Percentiles rank a stretch among this genome's conserved stretches.
These are phyloP conservation scores for Nidula microcarpa DNA, from an alignment of 768 basidiomycete genomes.

Conservation along the genomic window DNA sequence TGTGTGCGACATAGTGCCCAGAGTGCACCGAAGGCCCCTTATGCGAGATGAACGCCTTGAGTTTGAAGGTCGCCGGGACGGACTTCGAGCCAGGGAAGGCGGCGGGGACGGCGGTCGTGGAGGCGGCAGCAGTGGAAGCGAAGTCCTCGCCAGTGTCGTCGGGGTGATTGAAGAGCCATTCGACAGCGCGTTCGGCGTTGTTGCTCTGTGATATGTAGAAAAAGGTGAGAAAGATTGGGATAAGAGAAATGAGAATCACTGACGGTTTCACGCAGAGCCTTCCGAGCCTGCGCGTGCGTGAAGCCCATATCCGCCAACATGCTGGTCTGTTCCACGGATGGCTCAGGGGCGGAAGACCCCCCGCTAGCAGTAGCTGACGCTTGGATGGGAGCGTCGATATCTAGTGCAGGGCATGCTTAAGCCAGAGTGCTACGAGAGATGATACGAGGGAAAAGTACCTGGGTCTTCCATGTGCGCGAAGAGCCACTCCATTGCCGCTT, in stretches of 20 bases:
- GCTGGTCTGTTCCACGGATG: slow-evolving; percentile 63
- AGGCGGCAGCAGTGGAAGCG: slow-evolving; percentile 16
- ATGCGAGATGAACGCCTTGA: slow-evolving; percentile 96
- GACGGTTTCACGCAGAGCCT: slow-evolving; percentile 86
- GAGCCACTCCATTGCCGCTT: slow-evolving; percentile 94
- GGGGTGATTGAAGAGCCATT: slow-evolving; percentile 95
- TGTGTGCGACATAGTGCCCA: slow-evolving; percentile 89
- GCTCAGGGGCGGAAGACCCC: slow-evolving; percentile 40
- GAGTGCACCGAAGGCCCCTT: slow-evolving; percentile 96
- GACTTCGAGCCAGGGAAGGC: slow-evolving; percentile 43
- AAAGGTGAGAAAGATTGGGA: neutral
- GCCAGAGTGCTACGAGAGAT: neutral
- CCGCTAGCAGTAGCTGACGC: slow-evolving; percentile 14
- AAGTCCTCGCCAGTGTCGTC: slow-evolving; percentile 74
- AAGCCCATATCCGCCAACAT: slow-evolving; percentile 94
- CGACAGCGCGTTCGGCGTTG: slow-evolving; percentile 82
- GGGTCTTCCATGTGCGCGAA: slow-evolving; percentile 95
- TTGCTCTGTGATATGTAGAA: slow-evolving; percentile 45
- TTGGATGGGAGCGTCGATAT: slow-evolving; percentile 81
- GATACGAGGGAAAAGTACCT: slow-evolving; percentile 38
- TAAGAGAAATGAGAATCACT: slow-evolving; percentile 19
- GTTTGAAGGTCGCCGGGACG: slow-evolving; percentile 73
- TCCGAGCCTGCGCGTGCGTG: slow-evolving; percentile 73
- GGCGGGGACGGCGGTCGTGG: slow-evolving; percentile 12
- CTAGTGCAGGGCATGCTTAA: slow-evolving; percentile 30